phyloP scores from a whole-genome alignment of 2,329 filamentous ascomycete species.

The Xylariales sp. region DNA sequence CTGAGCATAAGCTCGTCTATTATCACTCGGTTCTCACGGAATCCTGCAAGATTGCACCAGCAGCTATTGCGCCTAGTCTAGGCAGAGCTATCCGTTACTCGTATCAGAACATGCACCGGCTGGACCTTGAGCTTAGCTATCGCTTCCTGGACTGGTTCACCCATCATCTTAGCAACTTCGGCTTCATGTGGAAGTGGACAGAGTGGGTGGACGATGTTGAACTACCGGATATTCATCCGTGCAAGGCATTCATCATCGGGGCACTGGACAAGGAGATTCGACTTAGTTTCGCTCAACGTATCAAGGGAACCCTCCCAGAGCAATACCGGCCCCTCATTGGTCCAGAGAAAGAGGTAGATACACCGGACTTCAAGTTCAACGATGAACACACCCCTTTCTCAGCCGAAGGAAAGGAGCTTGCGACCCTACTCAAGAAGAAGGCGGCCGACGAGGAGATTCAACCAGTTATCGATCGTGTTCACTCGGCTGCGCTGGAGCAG shows the following conservation, averaged over 20 bases:
- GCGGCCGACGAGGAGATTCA: conserved; percentile 84
- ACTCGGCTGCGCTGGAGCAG: conserved; percentile 67
- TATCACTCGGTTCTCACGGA: conserved; percentile 95
- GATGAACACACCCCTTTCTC: conserved; percentile 74
- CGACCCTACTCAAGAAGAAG: conserved; percentile 76
- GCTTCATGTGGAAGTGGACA: conserved; percentile 98
- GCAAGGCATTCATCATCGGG: conserved; percentile 88
- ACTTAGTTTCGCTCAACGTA: conserved; percentile 90
- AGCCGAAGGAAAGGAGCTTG: conserved; percentile 76
- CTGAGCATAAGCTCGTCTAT: conserved; percentile 93
- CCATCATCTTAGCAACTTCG: conserved; percentile 97
- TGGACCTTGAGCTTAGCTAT: conserved; percentile 83
- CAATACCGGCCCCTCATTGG: conserved; percentile 78
- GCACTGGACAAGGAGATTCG: conserved; percentile 95
- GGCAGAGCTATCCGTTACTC: conserved; percentile 89
- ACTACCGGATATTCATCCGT: conserved; percentile 72
- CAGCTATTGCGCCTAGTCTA: conserved; percentile 90
- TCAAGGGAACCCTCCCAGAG: conserved; percentile 86
- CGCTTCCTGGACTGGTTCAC: conserved; percentile 97
- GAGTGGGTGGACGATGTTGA: conserved; percentile 90
- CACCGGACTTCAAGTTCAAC: conserved; percentile 90
- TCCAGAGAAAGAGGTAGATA: conserved; percentile 87
- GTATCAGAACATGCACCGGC: conserved; percentile 73
- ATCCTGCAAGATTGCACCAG: conserved; percentile 90
- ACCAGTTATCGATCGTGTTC: conserved; percentile 72